Evolutionary conservation across 2,329 filamentous ascomycete genomes (phyloP).

Genomic region (Venturiaceae sp.): DNA sequence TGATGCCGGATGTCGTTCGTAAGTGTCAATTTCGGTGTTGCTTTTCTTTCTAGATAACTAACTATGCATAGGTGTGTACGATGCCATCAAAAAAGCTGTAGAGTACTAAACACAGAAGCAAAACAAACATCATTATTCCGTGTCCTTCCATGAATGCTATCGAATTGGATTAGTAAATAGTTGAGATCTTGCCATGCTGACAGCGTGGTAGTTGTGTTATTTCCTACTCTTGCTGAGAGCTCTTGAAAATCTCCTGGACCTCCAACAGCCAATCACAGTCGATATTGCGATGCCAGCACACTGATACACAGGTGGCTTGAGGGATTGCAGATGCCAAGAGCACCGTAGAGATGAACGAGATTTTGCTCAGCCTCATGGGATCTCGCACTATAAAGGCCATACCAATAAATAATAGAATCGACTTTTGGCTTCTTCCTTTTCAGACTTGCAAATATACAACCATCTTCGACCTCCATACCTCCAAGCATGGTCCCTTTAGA

Average conservation of each 20-base stretch:
- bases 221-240: no score
- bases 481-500: no score
- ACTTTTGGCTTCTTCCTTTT: neutral
- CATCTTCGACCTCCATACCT: no score
- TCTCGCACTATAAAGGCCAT: neutral
- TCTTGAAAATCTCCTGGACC: no score
- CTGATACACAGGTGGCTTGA: neutral
- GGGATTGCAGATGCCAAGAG: neutral
- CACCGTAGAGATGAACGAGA: neutral
- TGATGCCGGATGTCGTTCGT: slow-evolving; percentile 81
- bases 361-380: neutral
- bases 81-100: slow-evolving; percentile 36
- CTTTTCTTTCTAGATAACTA: neutral
- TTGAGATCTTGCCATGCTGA: no score
- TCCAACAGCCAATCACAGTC: no score
- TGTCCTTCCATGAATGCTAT: neutral
- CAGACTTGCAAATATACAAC: no score
- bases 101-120: slow-evolving; percentile 27
- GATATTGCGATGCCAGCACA: no score
- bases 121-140: neutral
- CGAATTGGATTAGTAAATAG: no score
- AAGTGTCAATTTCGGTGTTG: slow-evolving; percentile 34
- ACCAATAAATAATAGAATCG: neutral
- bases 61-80: slow-evolving; percentile 30
- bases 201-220: no score